Base-by-base conservation (phyloP, 179 eudicot species). In the Beta lomatogona region DNA sequence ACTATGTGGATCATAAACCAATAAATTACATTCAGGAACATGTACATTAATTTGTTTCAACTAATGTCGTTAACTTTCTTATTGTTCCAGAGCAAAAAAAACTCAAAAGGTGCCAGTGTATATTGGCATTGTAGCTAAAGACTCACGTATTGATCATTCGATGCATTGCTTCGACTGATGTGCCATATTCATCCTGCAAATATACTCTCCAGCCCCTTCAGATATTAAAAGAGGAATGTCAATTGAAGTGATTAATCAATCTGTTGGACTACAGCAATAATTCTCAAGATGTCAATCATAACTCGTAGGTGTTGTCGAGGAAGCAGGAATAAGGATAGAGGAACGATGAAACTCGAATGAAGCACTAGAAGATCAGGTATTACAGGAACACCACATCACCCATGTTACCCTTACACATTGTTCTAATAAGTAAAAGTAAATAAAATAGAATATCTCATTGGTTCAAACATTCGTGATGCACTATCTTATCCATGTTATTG, bases 161-260 rank as follows among this genome's bases (percentile, higher is more conserved):
- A 73, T 86, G 75, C 88, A 93, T 83, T 41, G 98, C 98, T 18
- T 91, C 94, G 22, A 76, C 77, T 83, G 98, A 91, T 75, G 97
- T 91, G 77, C 96, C 97, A 72, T 94, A 86, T 79, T 94, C 97
- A 82, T 93, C 94, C 86, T 88, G 96, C 88, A 94, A 79, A 85
- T 93, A 94, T 28, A 94, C 93, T 85, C 98, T 88, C 97, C 97
- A 94, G 9, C 98, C 94, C 90, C 98, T 94, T 75, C 58, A 79
- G 11, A 74, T 16, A 65, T 67, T n/a, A 65, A 1, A 18, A 36
- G 41, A 36, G 41, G 4, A 81, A 66, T 3, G 71, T 9, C 71
- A 25, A 31, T 19, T 73, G 31, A 61, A 31, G 4, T 81, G 46
- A 60, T 61, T 46, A 36, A 6, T 21, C 61, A 80, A 61, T 73